Conservation (phyloP, 1,284 basidiomycete species). For the Sanghuangporus baumii region DNA sequence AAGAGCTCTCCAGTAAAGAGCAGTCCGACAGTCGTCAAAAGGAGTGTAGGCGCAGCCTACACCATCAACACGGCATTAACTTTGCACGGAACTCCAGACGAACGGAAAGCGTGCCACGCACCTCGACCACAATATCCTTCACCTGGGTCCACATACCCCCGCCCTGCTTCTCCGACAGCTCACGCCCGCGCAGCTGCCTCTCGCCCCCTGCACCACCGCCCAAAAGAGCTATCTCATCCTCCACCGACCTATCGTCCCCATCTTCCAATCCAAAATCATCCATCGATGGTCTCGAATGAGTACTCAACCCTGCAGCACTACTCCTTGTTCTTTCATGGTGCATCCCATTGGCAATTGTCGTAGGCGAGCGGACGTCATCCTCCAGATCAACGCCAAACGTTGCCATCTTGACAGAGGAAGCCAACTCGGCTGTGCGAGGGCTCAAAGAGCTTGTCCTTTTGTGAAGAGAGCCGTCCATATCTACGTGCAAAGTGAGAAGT, state of each 20-base stretch:
- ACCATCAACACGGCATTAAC: neutral
- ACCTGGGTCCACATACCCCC: conserved; percentile 44
- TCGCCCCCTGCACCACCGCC: neutral
- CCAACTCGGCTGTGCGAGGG: neutral
- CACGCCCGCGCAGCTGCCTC: conserved; percentile 13
- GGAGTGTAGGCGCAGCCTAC: conserved; percentile 69
- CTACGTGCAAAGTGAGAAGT: conserved; percentile 7
- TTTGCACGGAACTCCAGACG: neutral
- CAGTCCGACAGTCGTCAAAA: conserved; percentile 67
- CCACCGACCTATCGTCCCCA: neutral
- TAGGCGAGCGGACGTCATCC: neutral
- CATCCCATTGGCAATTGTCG: no score
- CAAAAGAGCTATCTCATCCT: conserved; percentile 16
- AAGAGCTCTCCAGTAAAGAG: conserved; percentile 87
- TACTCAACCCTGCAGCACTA: no score
- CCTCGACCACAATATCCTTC: conserved; percentile 60
- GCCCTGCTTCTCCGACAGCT: conserved; percentile 1
- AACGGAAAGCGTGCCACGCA: conserved; percentile 27
- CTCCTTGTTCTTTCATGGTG: no score
- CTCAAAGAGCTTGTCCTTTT: conserved; percentile 1
- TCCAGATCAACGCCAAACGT: neutral
- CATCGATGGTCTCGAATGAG: neutral
- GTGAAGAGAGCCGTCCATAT: neutral
- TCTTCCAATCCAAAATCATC: conserved; percentile 15
- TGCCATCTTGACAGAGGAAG: neutral